phyloP scores from a whole-genome alignment of 768 basidiomycete genomes.

The Suillus discolor region DNA sequence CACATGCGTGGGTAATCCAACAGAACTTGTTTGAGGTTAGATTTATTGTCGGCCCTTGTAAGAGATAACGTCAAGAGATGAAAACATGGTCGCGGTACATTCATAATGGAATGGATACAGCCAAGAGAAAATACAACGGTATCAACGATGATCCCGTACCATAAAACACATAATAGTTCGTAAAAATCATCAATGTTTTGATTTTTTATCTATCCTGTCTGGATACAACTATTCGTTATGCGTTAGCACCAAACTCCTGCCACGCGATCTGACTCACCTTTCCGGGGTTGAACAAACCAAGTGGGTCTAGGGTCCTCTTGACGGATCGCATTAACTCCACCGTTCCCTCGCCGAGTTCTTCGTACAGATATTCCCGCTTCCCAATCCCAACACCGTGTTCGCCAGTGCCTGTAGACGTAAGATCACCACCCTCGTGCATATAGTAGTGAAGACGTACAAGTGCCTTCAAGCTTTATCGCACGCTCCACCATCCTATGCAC shows the following conservation, averaged over 20 bases:
- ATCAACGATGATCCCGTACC: background rate
- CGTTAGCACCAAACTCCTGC: background rate
- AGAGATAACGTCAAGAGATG: background rate
- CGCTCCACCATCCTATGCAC: conserved; percentile 66
- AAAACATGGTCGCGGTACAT: background rate
- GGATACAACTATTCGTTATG: conserved; percentile 8
- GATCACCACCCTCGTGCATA: background rate
- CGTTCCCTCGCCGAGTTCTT: conserved; percentile 83
- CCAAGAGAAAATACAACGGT: background rate
- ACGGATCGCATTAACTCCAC: conserved; percentile 83
- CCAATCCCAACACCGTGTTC: conserved; percentile 91
- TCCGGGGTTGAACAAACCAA: conserved; percentile 81
- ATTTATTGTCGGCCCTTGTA: background rate
- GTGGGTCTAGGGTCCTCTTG: conserved; percentile 74
- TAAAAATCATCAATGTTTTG: background rate
- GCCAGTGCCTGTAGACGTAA: conserved; percentile 55
- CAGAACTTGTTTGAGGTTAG: background rate
- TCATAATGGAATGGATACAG: background rate
- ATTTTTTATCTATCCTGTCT: conserved; percentile 8
- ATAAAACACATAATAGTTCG: background rate
- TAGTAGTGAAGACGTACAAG: conserved; percentile 47
- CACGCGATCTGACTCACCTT: conserved; percentile 50
- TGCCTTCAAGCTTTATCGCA: conserved; percentile 72
- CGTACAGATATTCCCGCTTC: conserved; percentile 77
- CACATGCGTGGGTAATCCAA: background rate